Base-by-base conservation (phyloP, 441 rosid genomes). In the Pelargonium fulgidum region DNA sequence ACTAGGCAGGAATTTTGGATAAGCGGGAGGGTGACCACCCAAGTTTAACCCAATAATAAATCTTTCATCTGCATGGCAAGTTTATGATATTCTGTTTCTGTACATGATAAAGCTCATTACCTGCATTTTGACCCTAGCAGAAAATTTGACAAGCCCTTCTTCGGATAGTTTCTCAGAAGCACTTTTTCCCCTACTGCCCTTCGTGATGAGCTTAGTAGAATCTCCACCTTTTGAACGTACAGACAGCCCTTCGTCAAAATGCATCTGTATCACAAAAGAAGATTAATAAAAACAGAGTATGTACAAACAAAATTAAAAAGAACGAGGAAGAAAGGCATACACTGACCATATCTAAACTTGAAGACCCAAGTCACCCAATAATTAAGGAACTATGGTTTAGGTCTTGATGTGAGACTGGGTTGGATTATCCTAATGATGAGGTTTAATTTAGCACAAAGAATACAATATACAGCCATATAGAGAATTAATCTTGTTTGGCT, bases 211-310 rank as follows among this genome's bases (percentile, higher is more conserved):
- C 84, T 89, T 92, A 71, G 87, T 87, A 58, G 89, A 85, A 66
- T 89, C 96, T 72, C 94, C 87, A 78, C 96, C 86, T 83, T 86
- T 91, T 72, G 76, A 81, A 70, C 93, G 91, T 56, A 92, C 96
- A 63, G 96, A 86, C 78, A 94, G 76, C 65, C 87, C 99, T 79
- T 94, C 99, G 77, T 94, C 97, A 81, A 94, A 94, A 81, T 94
- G 97, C 77, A 89, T 84, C 97, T 94, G 77, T 70, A 82, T 42
- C 73, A 76, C 67, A 73, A 81, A 68, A 74, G 59, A 62, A 74
- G 45, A 74, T 59, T 67, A 70, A 67, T 74, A 17, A 74, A 72
- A 68, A 58, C 7, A 14, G n/a, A 67, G 29, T 3, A 41, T n/a
- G 47, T 33, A 64, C 45, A 29, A 4, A 22, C 24, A 22, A 1